phyloP scores from a whole-genome alignment of 441 rosid species.

The Rhodomyrtus psidioides region DNA sequence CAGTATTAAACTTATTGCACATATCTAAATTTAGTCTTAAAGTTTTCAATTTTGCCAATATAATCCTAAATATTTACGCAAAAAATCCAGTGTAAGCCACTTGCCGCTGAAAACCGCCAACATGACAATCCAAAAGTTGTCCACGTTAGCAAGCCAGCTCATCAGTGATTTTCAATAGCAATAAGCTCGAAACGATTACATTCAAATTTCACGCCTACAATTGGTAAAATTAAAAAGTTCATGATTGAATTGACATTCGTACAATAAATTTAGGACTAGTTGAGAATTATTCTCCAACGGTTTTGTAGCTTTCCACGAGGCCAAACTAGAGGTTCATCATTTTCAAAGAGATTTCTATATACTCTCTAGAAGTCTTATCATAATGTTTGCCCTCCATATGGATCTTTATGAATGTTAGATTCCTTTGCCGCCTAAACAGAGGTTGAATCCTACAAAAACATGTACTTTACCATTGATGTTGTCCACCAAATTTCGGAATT shows the following conservation, averaged over 20 bases:
- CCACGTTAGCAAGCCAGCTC: no score
- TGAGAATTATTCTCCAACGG: not conserved
- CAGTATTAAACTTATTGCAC: fast-evolving
- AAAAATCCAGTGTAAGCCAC: not conserved
- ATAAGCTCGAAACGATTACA: not conserved
- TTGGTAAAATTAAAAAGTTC: not conserved
- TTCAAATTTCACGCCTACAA: fast-evolving
- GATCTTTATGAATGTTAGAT: not conserved
- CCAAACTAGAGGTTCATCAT: not conserved
- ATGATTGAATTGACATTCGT: not conserved
- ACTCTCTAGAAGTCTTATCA: not conserved
- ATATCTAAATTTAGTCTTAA: fast-evolving
- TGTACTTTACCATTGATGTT: not conserved
- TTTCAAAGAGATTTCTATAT: not conserved
- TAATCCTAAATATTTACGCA: no score
- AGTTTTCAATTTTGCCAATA: not conserved
- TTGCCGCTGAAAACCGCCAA: no score
- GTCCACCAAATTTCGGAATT: not conserved
- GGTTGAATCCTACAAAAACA: not conserved
- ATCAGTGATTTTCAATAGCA: fast-evolving
- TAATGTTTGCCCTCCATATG: not conserved
- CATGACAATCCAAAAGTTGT: no score
- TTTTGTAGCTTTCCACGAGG: not conserved
- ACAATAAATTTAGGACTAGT: not conserved
- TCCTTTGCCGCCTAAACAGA: not conserved